These are phyloP conservation scores for Mycosarcoma maydis DNA, from an alignment of 1,284 basidiomycete genomes.

Conservation along the genomic window DNA sequence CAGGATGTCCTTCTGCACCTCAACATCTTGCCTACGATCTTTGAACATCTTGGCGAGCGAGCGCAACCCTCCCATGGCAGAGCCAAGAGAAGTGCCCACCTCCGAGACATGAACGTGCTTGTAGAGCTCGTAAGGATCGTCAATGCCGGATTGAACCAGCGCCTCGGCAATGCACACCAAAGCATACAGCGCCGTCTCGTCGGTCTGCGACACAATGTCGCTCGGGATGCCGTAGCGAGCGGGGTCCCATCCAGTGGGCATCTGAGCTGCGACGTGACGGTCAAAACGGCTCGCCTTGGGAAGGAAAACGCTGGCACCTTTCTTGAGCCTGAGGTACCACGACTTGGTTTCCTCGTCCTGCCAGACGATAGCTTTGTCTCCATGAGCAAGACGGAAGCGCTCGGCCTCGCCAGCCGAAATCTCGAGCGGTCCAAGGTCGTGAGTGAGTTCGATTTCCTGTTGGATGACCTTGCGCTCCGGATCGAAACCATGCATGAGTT, in stretches of 20 bases:
- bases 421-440: conserved; percentile 95
- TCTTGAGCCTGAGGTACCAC: conserved; percentile 98
- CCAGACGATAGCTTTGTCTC: conserved; percentile 95
- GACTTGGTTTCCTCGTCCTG: conserved; percentile 79
- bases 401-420: conserved; percentile 88
- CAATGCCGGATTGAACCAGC: conserved; percentile 92
- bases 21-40: conserved; percentile 93
- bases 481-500: conserved; percentile 95
- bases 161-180: conserved; percentile 92
- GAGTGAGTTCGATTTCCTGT: conserved; percentile 94
- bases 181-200: conserved; percentile 94
- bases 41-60: conserved; percentile 81
- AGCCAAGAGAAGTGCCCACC: conserved; percentile 72
- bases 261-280: conserved; percentile 91
- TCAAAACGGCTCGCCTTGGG: conserved; percentile 96
- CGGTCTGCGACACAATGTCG: conserved; percentile 92
- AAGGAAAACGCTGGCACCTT: conserved; percentile 89
- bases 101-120: conserved; percentile 95
- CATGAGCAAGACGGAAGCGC: conserved; percentile 96
- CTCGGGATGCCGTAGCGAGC: conserved; percentile 96
- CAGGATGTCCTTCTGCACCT: conserved; percentile 96
- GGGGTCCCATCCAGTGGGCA: conserved; percentile 91
- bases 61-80: conserved; percentile 92
- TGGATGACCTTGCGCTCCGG: conserved; percentile 96
- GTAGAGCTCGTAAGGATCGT: conserved; percentile 81